Evolutionary conservation across 164 flowering plant genomes (phyloP).

Genomic region (Buxus sempervirens): DNA sequence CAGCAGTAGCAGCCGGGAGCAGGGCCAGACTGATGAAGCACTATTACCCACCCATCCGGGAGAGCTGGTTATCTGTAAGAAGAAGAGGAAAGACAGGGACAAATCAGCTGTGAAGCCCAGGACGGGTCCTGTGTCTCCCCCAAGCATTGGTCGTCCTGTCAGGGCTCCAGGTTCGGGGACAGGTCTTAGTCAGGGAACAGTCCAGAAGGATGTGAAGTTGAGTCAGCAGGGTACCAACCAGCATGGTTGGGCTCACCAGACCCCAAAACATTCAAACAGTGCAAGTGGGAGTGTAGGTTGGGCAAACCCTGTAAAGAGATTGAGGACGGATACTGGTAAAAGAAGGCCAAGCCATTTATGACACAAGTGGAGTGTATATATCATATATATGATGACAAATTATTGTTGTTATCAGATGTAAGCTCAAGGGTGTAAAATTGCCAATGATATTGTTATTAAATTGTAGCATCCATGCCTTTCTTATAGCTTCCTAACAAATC

Average conservation of each 20-base stretch:
- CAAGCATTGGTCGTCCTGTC: slow-evolving; percentile 33
- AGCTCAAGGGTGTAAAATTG: slow-evolving; percentile 11
- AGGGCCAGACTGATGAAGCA: slow-evolving; percentile 43
- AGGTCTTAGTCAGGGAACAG: slow-evolving; percentile 16
- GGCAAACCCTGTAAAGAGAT: slow-evolving; percentile 95
- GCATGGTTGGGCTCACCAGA: slow-evolving; percentile 47
- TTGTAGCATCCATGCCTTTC: no score
- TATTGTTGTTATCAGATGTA: slow-evolving; percentile 26
- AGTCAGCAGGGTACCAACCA: slow-evolving; percentile 33
- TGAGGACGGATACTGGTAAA: slow-evolving; percentile 87
- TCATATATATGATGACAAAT: slow-evolving; percentile 16
- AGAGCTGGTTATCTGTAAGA: slow-evolving; percentile 92
- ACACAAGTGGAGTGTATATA: slow-evolving; percentile 24
- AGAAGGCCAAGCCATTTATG: slow-evolving; percentile 86
- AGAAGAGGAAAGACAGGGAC: slow-evolving; percentile 92
- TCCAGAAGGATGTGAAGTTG: slow-evolving; percentile 32
- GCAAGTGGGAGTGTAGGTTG: slow-evolving; percentile 45
- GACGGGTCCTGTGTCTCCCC: slow-evolving; percentile 62
- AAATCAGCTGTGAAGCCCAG: slow-evolving; percentile 56
- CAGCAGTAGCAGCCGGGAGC: slow-evolving; percentile 43
- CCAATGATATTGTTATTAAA: slow-evolving; percentile 10
- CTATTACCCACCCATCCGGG: slow-evolving; percentile 79
- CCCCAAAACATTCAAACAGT: slow-evolving; percentile 38
- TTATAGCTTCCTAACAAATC: no score
- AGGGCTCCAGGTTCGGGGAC: slow-evolving; percentile 33